These are phyloP conservation scores for Ochetophila trinervis DNA, from an alignment of 306 rosid genomes.

Conservation along the genomic window DNA sequence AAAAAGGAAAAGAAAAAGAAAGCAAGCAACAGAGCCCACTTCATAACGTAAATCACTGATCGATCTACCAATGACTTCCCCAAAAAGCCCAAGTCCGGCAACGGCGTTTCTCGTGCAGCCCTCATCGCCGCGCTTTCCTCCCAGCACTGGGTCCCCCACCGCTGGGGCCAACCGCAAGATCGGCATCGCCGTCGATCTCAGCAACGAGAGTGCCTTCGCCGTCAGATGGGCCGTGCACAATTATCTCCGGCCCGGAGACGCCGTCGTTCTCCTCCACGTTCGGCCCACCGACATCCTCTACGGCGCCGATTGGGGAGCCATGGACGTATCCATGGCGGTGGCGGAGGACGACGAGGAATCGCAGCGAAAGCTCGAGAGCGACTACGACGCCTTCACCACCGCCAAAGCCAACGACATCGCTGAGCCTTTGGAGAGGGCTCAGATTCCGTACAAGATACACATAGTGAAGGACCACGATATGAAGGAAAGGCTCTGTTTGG, in stretches of 20 bases:
- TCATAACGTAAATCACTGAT: too few relatives aligned
- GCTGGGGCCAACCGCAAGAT: conserved; percentile 80
- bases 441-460: conserved; percentile 65
- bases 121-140: conserved; percentile 23
- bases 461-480: conserved; percentile 80
- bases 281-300: conserved; percentile 74
- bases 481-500: conserved; percentile 81
- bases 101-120: conserved; percentile 16
- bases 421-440: conserved; percentile 51
- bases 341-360: conserved; percentile 36
- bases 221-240: conserved; percentile 83
- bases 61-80: conserved; percentile 26
- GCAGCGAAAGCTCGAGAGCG: conserved; percentile 52
- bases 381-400: conserved; percentile 60
- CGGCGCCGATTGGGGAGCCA: conserved; percentile 90
- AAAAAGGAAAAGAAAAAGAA: too few relatives aligned
- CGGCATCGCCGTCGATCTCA: conserved; percentile 81
- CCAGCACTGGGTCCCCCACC: conserved; percentile 54
- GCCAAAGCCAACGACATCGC: conserved; percentile 57
- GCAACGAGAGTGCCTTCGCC: conserved; percentile 79
- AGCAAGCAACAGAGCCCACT: not conserved
- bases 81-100: conserved; percentile 36
- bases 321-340: conserved; percentile 47
- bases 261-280: conserved; percentile 81
- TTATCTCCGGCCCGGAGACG: conserved; percentile 78